Evolutionary conservation across 805 yeast genomes (phyloP), one percentile per base, ranked within the genome.

Genomic region (Pichia membranifaciens): DNA sequence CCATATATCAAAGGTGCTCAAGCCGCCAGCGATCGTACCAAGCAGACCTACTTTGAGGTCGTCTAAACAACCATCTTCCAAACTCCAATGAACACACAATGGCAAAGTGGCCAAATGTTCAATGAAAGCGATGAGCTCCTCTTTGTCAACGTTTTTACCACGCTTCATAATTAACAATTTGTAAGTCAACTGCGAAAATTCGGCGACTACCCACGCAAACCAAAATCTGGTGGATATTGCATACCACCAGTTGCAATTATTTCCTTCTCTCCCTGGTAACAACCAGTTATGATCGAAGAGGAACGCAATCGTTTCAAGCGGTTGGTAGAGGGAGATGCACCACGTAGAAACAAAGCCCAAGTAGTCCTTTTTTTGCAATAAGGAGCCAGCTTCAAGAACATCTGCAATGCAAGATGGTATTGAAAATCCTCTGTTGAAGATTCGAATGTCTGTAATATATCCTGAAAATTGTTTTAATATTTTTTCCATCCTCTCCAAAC

Each of bases 41-140:
- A 64, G 58, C 17, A 67, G 54, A 1, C 70, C 71, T 37, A 67
- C 71, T 15, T 51, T 41, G 17, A 65, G 45, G 22, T 59, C 61
- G 40, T 56, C 49, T 23, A 67, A 49, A 37, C 68, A 65, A 2
- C 71, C 71, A 25, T 61, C 63, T 12, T 49, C 53, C 33, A 60
- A 45, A 33, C 70, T 65, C 71, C 71, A 67, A 52, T 67, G 71
- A 5, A 62, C 60, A 39, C 70, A 65, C 38, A 67, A 56, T 12
- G 71, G 71, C 33, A 67, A 51, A 31, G 66, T 66, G 6, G 67
- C 68, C 3, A 64, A 18, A 45, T 66, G 66, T 17, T 62, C 54
- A 16, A 65, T 42, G 37, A 65, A 49, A 23, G 50, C 47, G 23
- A 52, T 45, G 29, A 51, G 36, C 25, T 50, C 44, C 1, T 29